Evolutionary conservation across 2,329 filamentous ascomycete species (phyloP).

Genomic region (Botryotinia globosa): DNA sequence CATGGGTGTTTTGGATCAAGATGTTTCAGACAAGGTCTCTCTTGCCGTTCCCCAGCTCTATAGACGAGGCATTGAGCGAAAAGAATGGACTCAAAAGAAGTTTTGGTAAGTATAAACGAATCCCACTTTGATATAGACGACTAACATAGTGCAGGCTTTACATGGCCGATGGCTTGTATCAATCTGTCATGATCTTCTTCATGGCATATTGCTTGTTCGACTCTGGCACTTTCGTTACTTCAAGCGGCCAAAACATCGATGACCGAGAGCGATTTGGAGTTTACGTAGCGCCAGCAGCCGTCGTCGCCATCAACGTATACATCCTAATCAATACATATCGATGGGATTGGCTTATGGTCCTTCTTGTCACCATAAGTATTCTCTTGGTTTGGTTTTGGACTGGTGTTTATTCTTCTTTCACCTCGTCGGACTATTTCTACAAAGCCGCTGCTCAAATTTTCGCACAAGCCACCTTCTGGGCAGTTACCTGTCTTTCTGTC

Average conservation of each 20-base stretch:
- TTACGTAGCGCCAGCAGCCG: slow-evolving; percentile 79
- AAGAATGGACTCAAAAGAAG: slow-evolving; percentile 94
- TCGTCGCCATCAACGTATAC: slow-evolving; percentile 89
- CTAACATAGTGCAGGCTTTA: slow-evolving; percentile 61
- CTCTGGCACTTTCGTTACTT: slow-evolving; percentile 64
- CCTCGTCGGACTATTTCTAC: slow-evolving; percentile 67
- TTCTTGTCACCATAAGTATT: slow-evolving; percentile 79
- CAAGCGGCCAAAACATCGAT: slow-evolving; percentile 70
- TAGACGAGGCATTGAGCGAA: slow-evolving; percentile 87
- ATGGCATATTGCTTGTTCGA: slow-evolving; percentile 81
- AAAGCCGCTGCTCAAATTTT: slow-evolving; percentile 76
- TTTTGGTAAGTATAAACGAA: slow-evolving; percentile 72
- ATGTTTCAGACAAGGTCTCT: slow-evolving; percentile 91
- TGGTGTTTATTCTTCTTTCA: slow-evolving; percentile 66
- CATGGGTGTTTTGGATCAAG: slow-evolving; percentile 95
- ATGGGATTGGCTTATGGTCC: slow-evolving; percentile 94
- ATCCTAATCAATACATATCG: slow-evolving; percentile 94
- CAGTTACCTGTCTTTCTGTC: slow-evolving; percentile 72
- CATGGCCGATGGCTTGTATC: slow-evolving; percentile 92
- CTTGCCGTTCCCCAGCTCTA: slow-evolving; percentile 94
- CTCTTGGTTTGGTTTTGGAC: slow-evolving; percentile 95
- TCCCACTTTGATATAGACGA: neutral
- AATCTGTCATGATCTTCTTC: slow-evolving; percentile 90
- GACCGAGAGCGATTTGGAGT: slow-evolving; percentile 84
- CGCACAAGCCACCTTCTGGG: slow-evolving; percentile 81